Base-by-base conservation (phyloP, 2,329 filamentous ascomycete genomes). In the Emergomyces orientalis region DNA sequence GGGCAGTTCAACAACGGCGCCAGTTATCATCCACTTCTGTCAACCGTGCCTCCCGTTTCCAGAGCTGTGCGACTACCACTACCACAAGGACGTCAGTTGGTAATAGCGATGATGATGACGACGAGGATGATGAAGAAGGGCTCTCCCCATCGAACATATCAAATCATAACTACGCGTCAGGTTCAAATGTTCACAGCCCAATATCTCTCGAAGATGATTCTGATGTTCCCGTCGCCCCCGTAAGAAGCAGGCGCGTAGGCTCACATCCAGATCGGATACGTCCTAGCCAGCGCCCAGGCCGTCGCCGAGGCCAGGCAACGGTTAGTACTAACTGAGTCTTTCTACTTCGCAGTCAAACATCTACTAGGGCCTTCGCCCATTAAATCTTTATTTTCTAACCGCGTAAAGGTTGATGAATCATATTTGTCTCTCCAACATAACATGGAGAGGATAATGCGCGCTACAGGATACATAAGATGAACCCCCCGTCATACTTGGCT, bases 1-100 rank as follows among this genome's bases (percentile, higher is more conserved):
- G 68, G 64, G 54, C 64, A 37, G 52, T 60, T 22, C 68, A 69
- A 30, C 62, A 67, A 58, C 63, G 68, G 39, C 65, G 59, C 19
- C 30, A 55, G 32, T 9, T n/a, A 57, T 57, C 34, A 6, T 41
- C 54, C 32, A 19, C 34, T 41, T 57, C 54, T 39, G 1, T 25
- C 32, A 9, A 27, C n/a, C n/a, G 34, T 39, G 2, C n/a, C 13
- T 22, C n/a, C 22, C 34, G 54, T 6, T 34, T 39, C 54, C 54
- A 13, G 1, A 27, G 22, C 34, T 19, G 54, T n/a, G 11, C 34
- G 5, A 27, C 54, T 25, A 39, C 34, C 11, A 11, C 34, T 57
- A 57, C 34, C 54, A 27, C 32, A 41, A 37, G 32, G 17, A 6
- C 54, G 4, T 37, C 32, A 57, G 13, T 55, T 37, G 17, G 19